Conservation (phyloP, 2,329 filamentous ascomycete genomes). For the Alternaria solani region DNA sequence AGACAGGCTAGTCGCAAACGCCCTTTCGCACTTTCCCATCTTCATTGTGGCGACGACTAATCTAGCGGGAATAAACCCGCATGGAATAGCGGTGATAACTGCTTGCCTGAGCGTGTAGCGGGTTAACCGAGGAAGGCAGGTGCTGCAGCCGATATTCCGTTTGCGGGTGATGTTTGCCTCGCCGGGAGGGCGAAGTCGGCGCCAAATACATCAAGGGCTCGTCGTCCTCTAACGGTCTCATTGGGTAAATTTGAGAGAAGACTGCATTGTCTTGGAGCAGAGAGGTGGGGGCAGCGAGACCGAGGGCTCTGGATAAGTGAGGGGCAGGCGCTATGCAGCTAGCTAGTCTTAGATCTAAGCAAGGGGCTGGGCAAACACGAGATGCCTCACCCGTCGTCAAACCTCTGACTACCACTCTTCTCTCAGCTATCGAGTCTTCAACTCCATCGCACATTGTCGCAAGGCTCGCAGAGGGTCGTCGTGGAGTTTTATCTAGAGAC, state of each 20-base stretch:
- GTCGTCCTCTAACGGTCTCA: background rate
- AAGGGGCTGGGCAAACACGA: background rate
- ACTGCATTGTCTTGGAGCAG: background rate
- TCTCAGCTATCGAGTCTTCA: background rate
- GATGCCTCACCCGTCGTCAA: background rate
- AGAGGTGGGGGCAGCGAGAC: background rate
- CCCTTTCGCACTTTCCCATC: slow-evolving; percentile 7
- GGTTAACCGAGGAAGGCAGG: slow-evolving; percentile 7
- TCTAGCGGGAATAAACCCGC: slow-evolving; percentile 7
- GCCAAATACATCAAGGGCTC: background rate
- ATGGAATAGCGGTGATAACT: slow-evolving; percentile 9
- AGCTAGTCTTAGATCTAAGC: background rate
- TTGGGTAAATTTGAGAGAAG: background rate
- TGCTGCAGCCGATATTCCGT: slow-evolving; percentile 4
- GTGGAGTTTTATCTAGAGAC: background rate
- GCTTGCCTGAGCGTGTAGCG: background rate
- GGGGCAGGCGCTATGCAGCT: slow-evolving; percentile 1
- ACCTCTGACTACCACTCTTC: background rate
- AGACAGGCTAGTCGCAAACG: slow-evolving; percentile 10
- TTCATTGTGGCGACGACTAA: slow-evolving; percentile 3
- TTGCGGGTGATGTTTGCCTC: background rate
- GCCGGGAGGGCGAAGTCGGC: background rate
- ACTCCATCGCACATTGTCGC: background rate
- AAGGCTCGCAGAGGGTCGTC: background rate
- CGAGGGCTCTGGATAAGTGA: background rate